These are phyloP conservation scores for Chlorella sp. DNA, from an alignment of 139 green algal genomes.

Conservation along the genomic window DNA sequence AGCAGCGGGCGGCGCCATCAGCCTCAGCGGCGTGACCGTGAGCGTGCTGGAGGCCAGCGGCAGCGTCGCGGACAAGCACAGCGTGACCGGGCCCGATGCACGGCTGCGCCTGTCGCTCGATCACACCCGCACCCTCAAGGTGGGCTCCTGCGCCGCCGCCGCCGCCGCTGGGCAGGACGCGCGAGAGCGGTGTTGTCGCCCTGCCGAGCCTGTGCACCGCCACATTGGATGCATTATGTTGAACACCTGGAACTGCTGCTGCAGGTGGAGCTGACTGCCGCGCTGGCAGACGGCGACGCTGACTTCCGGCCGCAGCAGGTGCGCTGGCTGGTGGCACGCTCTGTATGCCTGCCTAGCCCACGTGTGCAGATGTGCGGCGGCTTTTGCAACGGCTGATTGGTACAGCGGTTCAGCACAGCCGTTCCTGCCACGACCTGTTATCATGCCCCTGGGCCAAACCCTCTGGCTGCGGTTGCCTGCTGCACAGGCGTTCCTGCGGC, in stretches of 20 bases:
- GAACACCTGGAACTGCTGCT: background rate
- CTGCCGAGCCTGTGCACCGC: no score
- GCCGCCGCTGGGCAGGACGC: no score
- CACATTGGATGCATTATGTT: no score
- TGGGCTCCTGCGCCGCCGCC: background rate
- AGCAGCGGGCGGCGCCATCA: constrained; percentile 6
- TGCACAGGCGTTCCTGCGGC: constrained; percentile 25
- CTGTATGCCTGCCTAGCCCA: no score
- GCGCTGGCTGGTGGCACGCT: background rate
- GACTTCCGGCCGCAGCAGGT: constrained; percentile 29
- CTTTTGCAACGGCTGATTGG: no score
- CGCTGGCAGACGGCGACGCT: background rate
- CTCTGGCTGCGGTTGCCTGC: no score
- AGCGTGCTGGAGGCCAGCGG: constrained; percentile 28
- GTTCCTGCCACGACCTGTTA: no score
- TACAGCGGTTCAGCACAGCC: no score
- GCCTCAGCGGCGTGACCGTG: constrained; percentile 1
- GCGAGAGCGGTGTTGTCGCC: background rate
- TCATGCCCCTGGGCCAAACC: no score
- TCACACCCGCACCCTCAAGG: constrained; percentile 30
- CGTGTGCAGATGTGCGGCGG: no score
- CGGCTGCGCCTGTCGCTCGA: constrained; percentile 4
- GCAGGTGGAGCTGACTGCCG: constrained; percentile 4
- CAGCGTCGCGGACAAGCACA: background rate
- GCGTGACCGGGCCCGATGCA: background rate